Evolutionary conservation across 129 eudicot genomes (phyloP).

Genomic region (Oenanthe sinensis): DNA sequence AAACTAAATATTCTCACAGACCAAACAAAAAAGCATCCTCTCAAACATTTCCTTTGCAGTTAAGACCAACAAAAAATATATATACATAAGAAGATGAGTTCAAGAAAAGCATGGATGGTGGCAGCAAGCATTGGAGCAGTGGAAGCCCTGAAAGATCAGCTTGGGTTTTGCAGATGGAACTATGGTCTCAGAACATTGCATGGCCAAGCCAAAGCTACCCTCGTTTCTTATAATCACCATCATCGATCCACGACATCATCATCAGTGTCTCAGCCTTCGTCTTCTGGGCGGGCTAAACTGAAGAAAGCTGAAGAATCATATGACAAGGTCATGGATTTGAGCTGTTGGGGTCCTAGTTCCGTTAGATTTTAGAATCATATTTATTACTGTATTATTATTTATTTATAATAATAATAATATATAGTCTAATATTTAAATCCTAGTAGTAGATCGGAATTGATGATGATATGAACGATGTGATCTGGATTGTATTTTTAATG

Average conservation of each 20-base stretch:
- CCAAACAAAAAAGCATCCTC: background rate
- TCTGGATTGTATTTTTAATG: background rate
- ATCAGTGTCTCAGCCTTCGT: background rate
- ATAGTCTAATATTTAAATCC: background rate
- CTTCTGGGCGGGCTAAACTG: conserved; percentile 11
- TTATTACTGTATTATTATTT: background rate
- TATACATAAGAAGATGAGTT: background rate
- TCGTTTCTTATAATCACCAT: conserved; percentile 9
- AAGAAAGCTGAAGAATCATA: conserved; percentile 31
- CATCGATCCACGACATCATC: conserved; percentile 10
- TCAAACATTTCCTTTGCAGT: background rate
- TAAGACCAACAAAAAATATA: background rate
- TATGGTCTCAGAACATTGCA: conserved; percentile 38
- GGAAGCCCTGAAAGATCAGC: conserved; percentile 66
- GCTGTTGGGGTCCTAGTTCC: conserved; percentile 56
- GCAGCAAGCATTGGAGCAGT: conserved; percentile 61
- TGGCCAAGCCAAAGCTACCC: conserved; percentile 31
- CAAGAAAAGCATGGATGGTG: conserved; percentile 51
- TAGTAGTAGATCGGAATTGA: background rate
- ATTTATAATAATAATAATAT: no score
- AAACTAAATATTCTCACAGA: background rate
- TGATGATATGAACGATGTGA: background rate
- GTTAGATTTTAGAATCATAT: conserved; percentile 31
- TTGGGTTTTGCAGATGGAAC: conserved; percentile 48
- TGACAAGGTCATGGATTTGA: conserved; percentile 47